Conservation (phyloP, 2,329 filamentous ascomycete species). For the Venturiaceae sp. region DNA sequence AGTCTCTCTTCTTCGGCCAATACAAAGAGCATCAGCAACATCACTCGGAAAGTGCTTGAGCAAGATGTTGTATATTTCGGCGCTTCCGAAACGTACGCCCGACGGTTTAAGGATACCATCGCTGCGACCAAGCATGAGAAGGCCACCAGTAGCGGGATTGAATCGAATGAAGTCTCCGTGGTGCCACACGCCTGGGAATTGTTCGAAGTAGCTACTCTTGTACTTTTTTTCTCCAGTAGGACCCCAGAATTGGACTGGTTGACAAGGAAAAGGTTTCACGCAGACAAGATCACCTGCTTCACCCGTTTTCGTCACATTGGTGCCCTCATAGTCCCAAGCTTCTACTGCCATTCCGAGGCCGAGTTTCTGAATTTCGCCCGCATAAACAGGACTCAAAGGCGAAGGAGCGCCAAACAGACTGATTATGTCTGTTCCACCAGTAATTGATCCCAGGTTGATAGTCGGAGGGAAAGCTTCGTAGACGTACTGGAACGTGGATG, state of each 20-base stretch:
- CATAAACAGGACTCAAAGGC: slow-evolving; percentile 37
- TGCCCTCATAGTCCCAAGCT: slow-evolving; percentile 43
- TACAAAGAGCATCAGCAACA: slow-evolving; percentile 78
- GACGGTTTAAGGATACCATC: slow-evolving; percentile 90
- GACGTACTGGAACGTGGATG: slow-evolving; percentile 85
- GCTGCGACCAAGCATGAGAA: slow-evolving; percentile 85
- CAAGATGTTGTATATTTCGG: slow-evolving; percentile 94
- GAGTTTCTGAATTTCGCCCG: slow-evolving; percentile 39
- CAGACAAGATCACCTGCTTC: slow-evolving; percentile 85
- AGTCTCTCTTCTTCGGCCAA: slow-evolving; percentile 61
- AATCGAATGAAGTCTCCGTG: slow-evolving; percentile 84
- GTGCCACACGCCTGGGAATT: slow-evolving; percentile 74
- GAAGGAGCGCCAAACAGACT: slow-evolving; percentile 86
- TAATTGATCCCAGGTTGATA: slow-evolving; percentile 89
- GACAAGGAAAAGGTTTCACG: slow-evolving; percentile 75
- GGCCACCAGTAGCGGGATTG: slow-evolving; percentile 61
- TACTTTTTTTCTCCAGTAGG: slow-evolving; percentile 65
- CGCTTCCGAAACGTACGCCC: slow-evolving; percentile 83
- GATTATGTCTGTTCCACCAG: slow-evolving; percentile 92
- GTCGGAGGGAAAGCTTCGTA: slow-evolving; percentile 70
- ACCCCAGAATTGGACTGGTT: slow-evolving; percentile 86
- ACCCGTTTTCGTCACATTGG: slow-evolving; percentile 48
- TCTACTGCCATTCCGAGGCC: slow-evolving; percentile 42
- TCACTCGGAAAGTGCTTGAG: slow-evolving; percentile 70
- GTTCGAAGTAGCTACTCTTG: slow-evolving; percentile 75